A percentile compares a stretch with the other conserved stretches of the same genome.
These are phyloP conservation scores for Backusella mclennaniae DNA, from an alignment of 192 early-diverging fungal genomes.

Conservation along the genomic window DNA sequence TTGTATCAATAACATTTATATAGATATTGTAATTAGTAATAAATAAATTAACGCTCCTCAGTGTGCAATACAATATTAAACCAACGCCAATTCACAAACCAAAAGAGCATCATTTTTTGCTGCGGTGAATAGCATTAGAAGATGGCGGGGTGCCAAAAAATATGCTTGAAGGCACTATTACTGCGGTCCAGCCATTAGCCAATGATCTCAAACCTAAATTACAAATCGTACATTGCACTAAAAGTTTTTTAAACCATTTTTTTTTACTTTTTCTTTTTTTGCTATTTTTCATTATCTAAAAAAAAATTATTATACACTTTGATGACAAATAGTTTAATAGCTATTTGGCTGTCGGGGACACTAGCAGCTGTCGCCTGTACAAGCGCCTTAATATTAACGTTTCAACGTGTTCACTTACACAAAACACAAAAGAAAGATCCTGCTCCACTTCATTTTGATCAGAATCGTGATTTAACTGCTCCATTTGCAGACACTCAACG, in stretches of 20 bases:
- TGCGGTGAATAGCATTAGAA: neutral
- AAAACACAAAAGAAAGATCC: constrained; percentile 8
- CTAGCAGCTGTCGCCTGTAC: neutral
- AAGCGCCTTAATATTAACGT: constrained; percentile 8
- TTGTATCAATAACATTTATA: no score
- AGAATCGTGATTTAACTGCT: neutral
- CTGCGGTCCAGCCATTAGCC: neutral
- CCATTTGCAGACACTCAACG: neutral
- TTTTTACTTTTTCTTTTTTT: neutral
- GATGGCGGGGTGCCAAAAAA: no score
- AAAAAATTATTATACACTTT: neutral
- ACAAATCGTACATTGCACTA: neutral
- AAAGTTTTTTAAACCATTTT: neutral
- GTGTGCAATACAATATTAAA: neutral
- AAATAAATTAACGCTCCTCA: neutral
- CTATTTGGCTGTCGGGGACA: constrained; percentile 10
- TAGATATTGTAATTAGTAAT: no score
- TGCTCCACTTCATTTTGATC: constrained; percentile 4
- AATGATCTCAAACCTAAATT: neutral
- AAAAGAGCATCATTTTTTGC: neutral
- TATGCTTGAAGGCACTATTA: neutral
- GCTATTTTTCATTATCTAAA: neutral
- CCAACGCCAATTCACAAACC: neutral
- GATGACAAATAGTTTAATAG: neutral
- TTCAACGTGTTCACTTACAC: constrained; percentile 7